Evolutionary conservation across 768 basidiomycete species (phyloP).

Genomic region (Phallus indusiatus): DNA sequence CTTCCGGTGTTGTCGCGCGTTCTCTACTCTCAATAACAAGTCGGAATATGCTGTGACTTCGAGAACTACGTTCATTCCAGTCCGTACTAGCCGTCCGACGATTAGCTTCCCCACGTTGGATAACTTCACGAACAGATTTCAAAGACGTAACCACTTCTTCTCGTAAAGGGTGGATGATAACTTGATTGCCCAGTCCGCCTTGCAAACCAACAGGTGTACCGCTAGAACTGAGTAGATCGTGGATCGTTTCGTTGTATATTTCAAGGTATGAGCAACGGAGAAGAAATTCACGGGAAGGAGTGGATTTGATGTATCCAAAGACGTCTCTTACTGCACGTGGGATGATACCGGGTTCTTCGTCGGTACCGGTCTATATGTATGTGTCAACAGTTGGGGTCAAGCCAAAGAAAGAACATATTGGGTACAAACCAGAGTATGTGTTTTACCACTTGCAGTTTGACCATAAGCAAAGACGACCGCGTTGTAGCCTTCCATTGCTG

Average conservation of each 20-base stretch:
- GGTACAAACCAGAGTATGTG: conserved; percentile 49
- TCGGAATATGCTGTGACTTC: conserved; percentile 91
- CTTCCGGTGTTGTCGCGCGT: conserved; percentile 31
- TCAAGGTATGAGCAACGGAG: conserved; percentile 94
- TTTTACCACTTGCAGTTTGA: conserved; percentile 79
- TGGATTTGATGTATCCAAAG: conserved; percentile 71
- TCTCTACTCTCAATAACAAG: conserved; percentile 87
- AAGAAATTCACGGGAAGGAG: conserved; percentile 80
- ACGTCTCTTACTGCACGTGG: conserved; percentile 89
- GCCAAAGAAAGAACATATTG: not conserved
- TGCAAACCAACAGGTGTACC: conserved; percentile 7
- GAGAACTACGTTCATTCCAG: conserved; percentile 93
- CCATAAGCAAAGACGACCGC: conserved; percentile 92
- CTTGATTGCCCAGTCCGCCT: conserved; percentile 51
- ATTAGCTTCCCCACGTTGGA: conserved; percentile 79
- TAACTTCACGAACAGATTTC: conserved; percentile 74
- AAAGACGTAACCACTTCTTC: conserved; percentile 94
- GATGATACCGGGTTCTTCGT: conserved; percentile 88
- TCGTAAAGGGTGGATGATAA: conserved; percentile 62
- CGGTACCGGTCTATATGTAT: conserved; percentile 48
- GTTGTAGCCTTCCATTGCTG: conserved; percentile 97
- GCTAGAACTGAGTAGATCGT: conserved; percentile 53
- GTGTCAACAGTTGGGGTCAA: not conserved
- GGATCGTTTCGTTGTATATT: conserved; percentile 90
- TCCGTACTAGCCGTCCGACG: conserved; percentile 93